A percentile compares a stretch with the other conserved stretches of the same genome.
phyloP scores from a whole-genome alignment of 805 yeast genomes.

The Sugiyamaella qingdaonensis region DNA sequence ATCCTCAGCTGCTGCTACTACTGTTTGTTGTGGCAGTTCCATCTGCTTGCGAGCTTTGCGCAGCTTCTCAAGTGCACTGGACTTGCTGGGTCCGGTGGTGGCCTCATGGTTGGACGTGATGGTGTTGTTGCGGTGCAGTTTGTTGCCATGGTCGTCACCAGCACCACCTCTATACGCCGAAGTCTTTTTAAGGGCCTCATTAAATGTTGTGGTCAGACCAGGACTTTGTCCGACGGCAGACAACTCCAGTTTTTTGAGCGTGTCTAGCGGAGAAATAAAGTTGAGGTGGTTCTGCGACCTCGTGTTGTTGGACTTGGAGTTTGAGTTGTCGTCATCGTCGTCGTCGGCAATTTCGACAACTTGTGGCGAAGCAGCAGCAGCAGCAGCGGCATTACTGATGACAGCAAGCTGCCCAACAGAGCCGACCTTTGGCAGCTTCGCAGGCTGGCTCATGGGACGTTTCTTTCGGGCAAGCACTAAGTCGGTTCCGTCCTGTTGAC shows the following conservation, averaged over 20 bases:
- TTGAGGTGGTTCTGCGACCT: neutral
- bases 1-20: neutral
- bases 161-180: neutral
- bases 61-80: conserved; percentile 4
- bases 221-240: neutral
- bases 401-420: neutral
- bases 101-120: conserved; percentile 19
- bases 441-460: neutral
- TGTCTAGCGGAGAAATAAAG: neutral
- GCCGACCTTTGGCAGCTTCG: neutral
- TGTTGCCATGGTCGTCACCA: neutral
- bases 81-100: conserved; percentile 13
- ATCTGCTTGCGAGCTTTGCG: conserved; percentile 6
- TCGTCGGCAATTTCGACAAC: conserved; percentile 2
- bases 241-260: neutral
- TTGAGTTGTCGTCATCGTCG: neutral
- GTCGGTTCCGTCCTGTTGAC: conserved; percentile 32
- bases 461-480: conserved; percentile 19
- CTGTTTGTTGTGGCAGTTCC: neutral
- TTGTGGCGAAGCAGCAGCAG: neutral
- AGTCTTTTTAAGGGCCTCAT: conserved; percentile 5
- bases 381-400: neutral
- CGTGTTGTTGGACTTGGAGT: neutral
- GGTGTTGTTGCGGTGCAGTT: conserved; percentile 19
- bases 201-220: neutral